A percentile compares a stretch with the other conserved stretches of the same genome.
phyloP scores from a whole-genome alignment of 2,329 filamentous ascomycete genomes.

The Rachicladosporium sp. region DNA sequence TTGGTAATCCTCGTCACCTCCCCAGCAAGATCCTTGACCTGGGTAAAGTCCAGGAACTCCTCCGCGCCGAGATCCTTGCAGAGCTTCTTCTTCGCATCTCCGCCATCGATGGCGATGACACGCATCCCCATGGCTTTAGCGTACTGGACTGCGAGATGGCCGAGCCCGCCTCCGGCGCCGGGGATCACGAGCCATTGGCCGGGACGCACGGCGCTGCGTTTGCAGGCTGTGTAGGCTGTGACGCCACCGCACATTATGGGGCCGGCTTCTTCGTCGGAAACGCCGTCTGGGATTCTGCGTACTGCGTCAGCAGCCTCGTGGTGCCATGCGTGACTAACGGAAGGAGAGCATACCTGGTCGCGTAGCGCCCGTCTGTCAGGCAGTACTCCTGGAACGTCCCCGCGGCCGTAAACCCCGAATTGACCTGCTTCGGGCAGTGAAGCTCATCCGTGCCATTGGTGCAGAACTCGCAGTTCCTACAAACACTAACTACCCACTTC shows the following conservation, averaged over 20 bases:
- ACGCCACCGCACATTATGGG: constrained; percentile 29
- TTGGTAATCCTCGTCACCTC: constrained; percentile 25
- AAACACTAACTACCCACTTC: constrained; percentile 20
- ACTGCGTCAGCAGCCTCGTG: constrained; percentile 26
- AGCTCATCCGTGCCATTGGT: constrained; percentile 24
- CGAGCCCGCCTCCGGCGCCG: constrained; percentile 25
- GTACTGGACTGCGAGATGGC: constrained; percentile 21
- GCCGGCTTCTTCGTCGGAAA: constrained; percentile 25
- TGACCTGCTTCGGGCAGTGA: constrained; percentile 25
- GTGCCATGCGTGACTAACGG: neutral
- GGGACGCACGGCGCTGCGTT: constrained; percentile 23
- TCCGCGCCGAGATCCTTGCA: constrained; percentile 28
- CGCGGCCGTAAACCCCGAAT: constrained; percentile 26
- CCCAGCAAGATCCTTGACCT: constrained; percentile 22
- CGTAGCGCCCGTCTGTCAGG: constrained; percentile 24
- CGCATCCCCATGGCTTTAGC: constrained; percentile 24
- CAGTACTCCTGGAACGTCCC: constrained; percentile 28
- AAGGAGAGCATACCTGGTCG: constrained; percentile 12
- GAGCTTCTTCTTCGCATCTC: constrained; percentile 24
- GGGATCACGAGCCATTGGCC: constrained; percentile 29
- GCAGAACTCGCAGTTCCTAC: constrained; percentile 21
- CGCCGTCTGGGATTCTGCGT: constrained; percentile 24
- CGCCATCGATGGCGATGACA: constrained; percentile 29
- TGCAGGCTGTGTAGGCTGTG: constrained; percentile 23
- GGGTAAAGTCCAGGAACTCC: constrained; percentile 26